Evolutionary conservation across 2,329 filamentous ascomycete species (phyloP), one percentile per base, ranked within the genome.

Genomic region (Cordyceps cicadae): DNA sequence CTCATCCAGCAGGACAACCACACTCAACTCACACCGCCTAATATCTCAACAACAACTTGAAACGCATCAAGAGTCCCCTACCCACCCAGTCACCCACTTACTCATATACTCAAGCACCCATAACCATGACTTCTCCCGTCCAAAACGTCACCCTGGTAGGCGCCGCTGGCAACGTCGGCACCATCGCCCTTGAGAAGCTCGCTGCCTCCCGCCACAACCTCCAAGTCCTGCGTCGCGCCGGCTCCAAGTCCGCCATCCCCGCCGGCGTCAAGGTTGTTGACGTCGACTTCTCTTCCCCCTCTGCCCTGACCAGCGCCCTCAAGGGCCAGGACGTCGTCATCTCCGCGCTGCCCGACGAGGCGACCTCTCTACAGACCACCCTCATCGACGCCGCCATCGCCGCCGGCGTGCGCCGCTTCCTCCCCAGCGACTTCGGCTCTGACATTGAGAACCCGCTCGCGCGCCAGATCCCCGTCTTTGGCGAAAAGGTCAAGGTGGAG

Each of bases 281-380:
- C 3, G 77, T 79, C 26, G 75, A 84, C 66, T 82, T 79, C 60
- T 70, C 76, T 45, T 74, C 72, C 1, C 67, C 75, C 4, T 65
- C 72, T 1, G 77, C 77, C 46, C 73, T 85, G 14, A 74, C 69
- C 9, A 59, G 70, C 2, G 77, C 77, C 0, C 75, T 85, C 52
- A 64, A 75, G 55, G 79, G 77, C 21, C 76, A 82, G 61, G 81
- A 84, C 64, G 82, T 78, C 3, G 72, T 83, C 17, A 66, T 84
- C 39, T 76, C 75, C 15, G 70, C 77, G 1, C 72, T 82, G 37
- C 75, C 73, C 24, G 66, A 79, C 15, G 54, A 57, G 5, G 57
- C 59, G 19, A 21, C 60, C 21, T 79, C 83, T 60, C 69, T 71
- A 17, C 81, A 84, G 64, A 70, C 70, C 29, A 72, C 72, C 29